Conservation (phyloP, 345 rosid genomes). For the Kandelia obovata region DNA sequence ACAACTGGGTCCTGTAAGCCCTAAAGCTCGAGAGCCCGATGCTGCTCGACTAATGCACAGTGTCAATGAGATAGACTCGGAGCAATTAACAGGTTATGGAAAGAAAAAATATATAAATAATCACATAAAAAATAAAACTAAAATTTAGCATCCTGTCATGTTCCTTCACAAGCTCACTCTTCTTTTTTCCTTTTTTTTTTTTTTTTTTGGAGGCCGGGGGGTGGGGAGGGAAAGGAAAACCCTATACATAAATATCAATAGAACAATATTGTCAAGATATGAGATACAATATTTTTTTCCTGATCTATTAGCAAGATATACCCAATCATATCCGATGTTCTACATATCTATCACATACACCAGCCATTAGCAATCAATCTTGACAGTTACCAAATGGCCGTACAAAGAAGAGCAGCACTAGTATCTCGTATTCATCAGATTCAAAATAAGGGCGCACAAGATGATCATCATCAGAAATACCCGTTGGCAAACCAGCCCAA, state of each 20-base stretch:
- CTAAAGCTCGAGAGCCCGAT: too few species aligned
- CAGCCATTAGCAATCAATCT: constrained; percentile 20
- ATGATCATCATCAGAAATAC: not conserved
- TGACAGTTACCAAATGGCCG: constrained; percentile 9
- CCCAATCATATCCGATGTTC: constrained; percentile 20
- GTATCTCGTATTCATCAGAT: constrained; percentile 5
- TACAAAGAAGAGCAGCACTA: not conserved
- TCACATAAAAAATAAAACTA: constrained; percentile 6
- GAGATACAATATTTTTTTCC: constrained; percentile 5
- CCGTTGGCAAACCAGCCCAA: not conserved
- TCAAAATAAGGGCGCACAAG: not conserved
- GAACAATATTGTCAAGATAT: not conserved
- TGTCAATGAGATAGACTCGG: too few species aligned
- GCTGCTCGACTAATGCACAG: too few species aligned
- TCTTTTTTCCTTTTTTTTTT: too few species aligned
- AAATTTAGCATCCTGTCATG: not conserved
- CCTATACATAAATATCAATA: constrained; percentile 11
- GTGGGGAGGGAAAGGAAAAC: not conserved
- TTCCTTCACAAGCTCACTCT: not conserved
- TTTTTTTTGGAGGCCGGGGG: too few species aligned
- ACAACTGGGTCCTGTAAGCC: too few species aligned
- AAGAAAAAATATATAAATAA: not conserved
- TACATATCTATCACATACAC: constrained; percentile 26
- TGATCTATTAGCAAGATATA: constrained; percentile 22
- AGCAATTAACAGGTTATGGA: not conserved